phyloP scores from a whole-genome alignment of 148 eudicot genomes.

The Salicornia ramosissima region DNA sequence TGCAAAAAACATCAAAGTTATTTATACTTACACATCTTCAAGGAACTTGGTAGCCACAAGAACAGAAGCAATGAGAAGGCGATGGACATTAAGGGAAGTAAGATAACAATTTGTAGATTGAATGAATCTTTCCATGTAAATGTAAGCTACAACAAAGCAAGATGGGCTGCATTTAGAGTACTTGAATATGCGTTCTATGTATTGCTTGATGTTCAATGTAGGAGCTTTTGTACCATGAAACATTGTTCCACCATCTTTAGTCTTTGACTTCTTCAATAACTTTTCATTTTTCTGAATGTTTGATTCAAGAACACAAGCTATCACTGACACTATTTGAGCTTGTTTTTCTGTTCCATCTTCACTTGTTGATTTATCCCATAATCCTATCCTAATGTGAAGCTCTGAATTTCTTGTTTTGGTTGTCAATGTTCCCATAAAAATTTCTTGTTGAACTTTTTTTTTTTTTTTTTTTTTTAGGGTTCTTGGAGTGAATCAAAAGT shows the following conservation, averaged over 20 bases:
- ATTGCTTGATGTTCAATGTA: conserved; percentile 34
- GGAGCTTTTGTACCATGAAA: conserved; percentile 51
- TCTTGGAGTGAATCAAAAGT: conserved; percentile 19
- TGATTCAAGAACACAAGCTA: conserved; percentile 35
- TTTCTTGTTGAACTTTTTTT: no score
- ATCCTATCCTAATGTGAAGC: conserved; percentile 26
- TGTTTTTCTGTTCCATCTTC: conserved; percentile 19
- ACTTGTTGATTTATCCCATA: conserved; percentile 3
- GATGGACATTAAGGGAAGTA: conserved; percentile 44
- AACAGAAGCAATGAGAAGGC: conserved; percentile 43
- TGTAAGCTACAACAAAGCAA: conserved; percentile 44
- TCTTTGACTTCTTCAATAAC: conserved; percentile 22
- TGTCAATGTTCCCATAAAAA: conserved; percentile 30
- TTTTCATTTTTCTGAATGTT: conserved; percentile 38
- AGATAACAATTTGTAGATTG: conserved; percentile 17
- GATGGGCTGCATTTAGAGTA: conserved; percentile 50
- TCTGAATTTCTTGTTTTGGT: conserved; percentile 18
- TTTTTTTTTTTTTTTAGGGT: no score
- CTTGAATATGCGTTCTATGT: conserved; percentile 39
- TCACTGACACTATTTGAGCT: conserved; percentile 35
- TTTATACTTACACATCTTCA: conserved; percentile 44
- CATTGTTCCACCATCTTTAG: conserved; percentile 28
- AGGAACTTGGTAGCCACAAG: conserved; percentile 46
- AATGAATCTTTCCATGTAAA: conserved; percentile 37
- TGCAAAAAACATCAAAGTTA: not conserved